A percentile compares a stretch with the other conserved stretches of the same genome.
phyloP scores from a whole-genome alignment of 805 yeast genomes.

The Candida piceae region DNA sequence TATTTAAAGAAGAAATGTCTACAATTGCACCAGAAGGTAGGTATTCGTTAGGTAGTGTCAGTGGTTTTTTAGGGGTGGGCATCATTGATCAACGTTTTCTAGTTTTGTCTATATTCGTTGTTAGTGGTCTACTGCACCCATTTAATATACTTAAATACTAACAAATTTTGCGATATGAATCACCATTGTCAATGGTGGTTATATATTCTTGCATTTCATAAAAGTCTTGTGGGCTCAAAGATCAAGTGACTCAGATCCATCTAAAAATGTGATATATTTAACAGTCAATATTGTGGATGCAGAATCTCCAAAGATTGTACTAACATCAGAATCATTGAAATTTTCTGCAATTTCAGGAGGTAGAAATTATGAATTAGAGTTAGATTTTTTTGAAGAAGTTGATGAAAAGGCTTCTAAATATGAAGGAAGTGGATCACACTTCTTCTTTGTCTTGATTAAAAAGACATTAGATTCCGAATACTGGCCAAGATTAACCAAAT shows the following conservation, averaged over 20 bases:
- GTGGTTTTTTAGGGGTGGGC: no score
- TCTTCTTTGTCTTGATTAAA: slow-evolving; percentile 66
- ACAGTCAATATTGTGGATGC: slow-evolving; percentile 75
- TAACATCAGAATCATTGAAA: slow-evolving; percentile 51
- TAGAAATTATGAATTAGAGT: slow-evolving; percentile 54
- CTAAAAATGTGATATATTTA: slow-evolving; percentile 69
- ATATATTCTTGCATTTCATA: neutral
- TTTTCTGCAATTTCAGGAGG: slow-evolving; percentile 46
- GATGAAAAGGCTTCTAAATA: slow-evolving; percentile 59
- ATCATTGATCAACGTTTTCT: no score
- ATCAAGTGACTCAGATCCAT: slow-evolving; percentile 65
- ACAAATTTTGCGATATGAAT: no score
- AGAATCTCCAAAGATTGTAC: slow-evolving; percentile 51
- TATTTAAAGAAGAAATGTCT: no score
- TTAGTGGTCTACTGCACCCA: no score
- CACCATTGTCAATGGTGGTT: no score
- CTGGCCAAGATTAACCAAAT: slow-evolving; percentile 96
- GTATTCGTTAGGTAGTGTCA: no score
- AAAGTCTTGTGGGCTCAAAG: slow-evolving; percentile 95
- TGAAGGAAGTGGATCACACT: slow-evolving; percentile 56
- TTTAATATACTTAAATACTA: slow-evolving; percentile 5
- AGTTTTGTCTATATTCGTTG: no score
- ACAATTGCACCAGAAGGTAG: slow-evolving; percentile 31
- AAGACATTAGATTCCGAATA: slow-evolving; percentile 62
- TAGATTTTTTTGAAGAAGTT: slow-evolving; percentile 75